phyloP scores from a whole-genome alignment of 1,284 basidiomycete species.

The Coniferiporia weirii region DNA sequence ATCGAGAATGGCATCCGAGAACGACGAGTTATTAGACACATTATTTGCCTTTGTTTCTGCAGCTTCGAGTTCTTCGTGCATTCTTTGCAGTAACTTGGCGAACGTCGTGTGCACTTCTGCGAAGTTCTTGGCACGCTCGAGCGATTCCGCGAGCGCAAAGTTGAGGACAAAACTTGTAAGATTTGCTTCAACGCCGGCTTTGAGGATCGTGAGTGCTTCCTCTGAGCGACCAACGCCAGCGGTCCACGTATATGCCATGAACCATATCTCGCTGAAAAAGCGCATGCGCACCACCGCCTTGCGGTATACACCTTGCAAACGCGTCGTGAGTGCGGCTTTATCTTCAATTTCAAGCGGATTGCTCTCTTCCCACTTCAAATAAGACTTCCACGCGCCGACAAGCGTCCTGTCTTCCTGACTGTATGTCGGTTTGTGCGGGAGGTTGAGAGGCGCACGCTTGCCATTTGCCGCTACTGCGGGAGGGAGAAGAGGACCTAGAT shows the following conservation, averaged over 20 bases:
- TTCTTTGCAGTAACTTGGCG: constrained; percentile 64
- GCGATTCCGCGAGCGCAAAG: constrained; percentile 84
- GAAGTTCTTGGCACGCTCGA: constrained; percentile 65
- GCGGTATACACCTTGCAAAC: constrained; percentile 81
- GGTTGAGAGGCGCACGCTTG: constrained; percentile 42
- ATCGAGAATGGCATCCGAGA: constrained; percentile 28
- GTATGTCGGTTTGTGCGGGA: constrained; percentile 76
- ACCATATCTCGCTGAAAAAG: constrained; percentile 96
- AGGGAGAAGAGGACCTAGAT: constrained; percentile 61
- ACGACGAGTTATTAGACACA: constrained; percentile 31
- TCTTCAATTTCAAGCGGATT: constrained; percentile 94
- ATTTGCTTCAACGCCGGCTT: constrained; percentile 85
- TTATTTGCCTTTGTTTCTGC: constrained; percentile 51
- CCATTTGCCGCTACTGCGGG: constrained; percentile 33
- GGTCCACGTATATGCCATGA: constrained; percentile 85
- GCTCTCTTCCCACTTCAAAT: constrained; percentile 93
- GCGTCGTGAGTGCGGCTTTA: constrained; percentile 53
- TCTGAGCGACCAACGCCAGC: constrained; percentile 71
- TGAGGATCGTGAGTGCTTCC: constrained; percentile 78
- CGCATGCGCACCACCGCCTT: constrained; percentile 89
- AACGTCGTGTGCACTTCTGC: constrained; percentile 65
- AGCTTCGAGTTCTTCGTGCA: constrained; percentile 70
- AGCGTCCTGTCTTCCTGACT: constrained; percentile 66
- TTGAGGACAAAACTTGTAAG: constrained; percentile 84
- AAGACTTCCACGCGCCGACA: constrained; percentile 84